These are phyloP conservation scores for Trichophyton benhamiae DNA, from an alignment of 2,329 filamentous ascomycete species.

Conservation along the genomic window DNA sequence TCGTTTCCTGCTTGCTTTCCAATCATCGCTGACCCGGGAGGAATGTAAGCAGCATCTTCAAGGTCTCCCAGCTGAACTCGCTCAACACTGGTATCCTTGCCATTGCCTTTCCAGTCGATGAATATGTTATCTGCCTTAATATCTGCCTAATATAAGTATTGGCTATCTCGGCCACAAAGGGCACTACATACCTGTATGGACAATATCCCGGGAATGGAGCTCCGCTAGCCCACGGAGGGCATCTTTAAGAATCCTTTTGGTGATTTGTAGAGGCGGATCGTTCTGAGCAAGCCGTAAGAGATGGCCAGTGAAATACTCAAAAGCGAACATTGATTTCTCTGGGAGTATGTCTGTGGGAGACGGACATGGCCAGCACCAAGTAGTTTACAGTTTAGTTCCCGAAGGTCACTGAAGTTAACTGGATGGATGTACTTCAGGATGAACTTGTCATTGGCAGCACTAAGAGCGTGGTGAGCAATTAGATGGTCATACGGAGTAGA, in stretches of 20 bases:
- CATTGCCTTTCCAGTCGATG: slow-evolving; percentile 17
- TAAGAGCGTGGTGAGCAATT: background rate
- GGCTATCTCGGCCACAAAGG: background rate
- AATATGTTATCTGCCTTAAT: slow-evolving; percentile 27
- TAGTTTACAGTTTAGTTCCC: slow-evolving; percentile 1
- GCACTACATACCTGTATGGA: slow-evolving; percentile 21
- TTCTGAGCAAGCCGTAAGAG: slow-evolving; percentile 33
- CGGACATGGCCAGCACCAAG: slow-evolving; percentile 13
- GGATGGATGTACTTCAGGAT: slow-evolving; percentile 14
- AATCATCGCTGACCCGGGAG: slow-evolving; percentile 9
- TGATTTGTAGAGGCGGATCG: slow-evolving; percentile 23
- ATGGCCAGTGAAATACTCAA: slow-evolving; percentile 34
- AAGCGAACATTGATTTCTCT: slow-evolving; percentile 36
- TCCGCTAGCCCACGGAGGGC: slow-evolving; percentile 28
- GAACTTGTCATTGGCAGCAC: slow-evolving; percentile 1
- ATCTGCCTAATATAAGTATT: slow-evolving; percentile 14
- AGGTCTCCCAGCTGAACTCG: slow-evolving; percentile 18
- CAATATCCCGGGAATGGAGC: slow-evolving; percentile 25
- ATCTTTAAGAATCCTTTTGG: slow-evolving; percentile 33
- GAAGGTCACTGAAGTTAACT: background rate
- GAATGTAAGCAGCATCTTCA: slow-evolving; percentile 13
- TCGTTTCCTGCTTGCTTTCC: slow-evolving; percentile 17
- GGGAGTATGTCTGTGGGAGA: slow-evolving; percentile 33
- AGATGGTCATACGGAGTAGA: too few species aligned
- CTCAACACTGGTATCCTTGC: slow-evolving; percentile 8